These are phyloP conservation scores for Talaromyces albobiverticillius DNA, from an alignment of 2,329 filamentous ascomycete species.

Conservation along the genomic window DNA sequence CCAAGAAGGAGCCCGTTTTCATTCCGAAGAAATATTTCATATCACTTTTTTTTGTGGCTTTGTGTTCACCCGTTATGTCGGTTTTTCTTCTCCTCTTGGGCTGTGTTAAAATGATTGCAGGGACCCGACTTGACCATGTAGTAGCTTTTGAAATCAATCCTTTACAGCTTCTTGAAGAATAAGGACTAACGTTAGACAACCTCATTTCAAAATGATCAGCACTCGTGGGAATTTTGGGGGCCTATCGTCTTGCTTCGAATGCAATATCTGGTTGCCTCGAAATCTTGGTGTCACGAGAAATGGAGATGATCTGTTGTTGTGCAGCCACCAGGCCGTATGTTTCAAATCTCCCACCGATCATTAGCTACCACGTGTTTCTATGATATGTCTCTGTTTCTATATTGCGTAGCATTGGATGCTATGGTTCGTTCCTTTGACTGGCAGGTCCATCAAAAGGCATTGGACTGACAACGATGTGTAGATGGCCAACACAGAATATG, in stretches of 20 bases:
- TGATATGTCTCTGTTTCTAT: neutral
- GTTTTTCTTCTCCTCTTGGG: neutral
- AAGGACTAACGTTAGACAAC: too few species aligned
- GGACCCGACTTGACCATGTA: neutral
- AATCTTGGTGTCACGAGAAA: neutral
- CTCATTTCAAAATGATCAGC: neutral
- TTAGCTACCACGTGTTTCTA: constrained; percentile 6
- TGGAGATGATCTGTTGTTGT: neutral
- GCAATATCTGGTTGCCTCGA: neutral
- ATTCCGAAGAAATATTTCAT: too few species aligned
- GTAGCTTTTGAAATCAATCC: neutral
- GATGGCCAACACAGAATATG: neutral
- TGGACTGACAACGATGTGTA: neutral
- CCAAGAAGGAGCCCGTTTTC: too few species aligned
- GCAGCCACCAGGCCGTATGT: neutral
- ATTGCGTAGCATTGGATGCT: neutral
- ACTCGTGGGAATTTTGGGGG: neutral
- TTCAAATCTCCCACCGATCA: neutral
- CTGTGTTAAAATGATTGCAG: neutral
- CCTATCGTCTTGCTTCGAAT: neutral
- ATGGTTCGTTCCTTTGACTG: neutral
- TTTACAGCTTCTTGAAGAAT: neutral
- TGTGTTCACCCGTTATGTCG: neutral
- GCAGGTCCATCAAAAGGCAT: neutral
- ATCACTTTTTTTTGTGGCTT: neutral